A percentile compares a stretch with the other conserved stretches of the same genome.
These are phyloP conservation scores for Coleophoma eucalyptorum DNA, from an alignment of 2,329 filamentous ascomycete genomes.

Conservation along the genomic window DNA sequence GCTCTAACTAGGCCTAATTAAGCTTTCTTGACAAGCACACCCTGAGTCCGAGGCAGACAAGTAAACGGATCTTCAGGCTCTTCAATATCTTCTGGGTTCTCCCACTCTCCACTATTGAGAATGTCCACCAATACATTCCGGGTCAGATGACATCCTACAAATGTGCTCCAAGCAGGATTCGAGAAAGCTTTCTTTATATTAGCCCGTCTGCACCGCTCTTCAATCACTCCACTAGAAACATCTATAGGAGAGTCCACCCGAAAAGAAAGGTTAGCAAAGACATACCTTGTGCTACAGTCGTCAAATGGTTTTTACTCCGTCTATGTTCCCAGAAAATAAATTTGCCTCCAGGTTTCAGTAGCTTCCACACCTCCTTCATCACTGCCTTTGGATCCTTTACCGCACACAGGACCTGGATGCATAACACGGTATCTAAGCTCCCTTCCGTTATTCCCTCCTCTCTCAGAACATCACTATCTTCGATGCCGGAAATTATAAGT, in stretches of 20 bases:
- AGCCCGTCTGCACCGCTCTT: slow-evolving; percentile 2
- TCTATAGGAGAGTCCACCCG: neutral
- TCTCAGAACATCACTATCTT: slow-evolving; percentile 33
- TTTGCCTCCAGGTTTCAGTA: slow-evolving; percentile 40
- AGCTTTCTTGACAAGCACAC: slow-evolving; percentile 26
- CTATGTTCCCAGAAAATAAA: slow-evolving; percentile 44
- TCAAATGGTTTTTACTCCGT: slow-evolving; percentile 23
- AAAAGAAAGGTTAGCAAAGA: neutral
- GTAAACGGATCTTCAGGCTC: slow-evolving; percentile 21
- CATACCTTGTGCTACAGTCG: slow-evolving; percentile 27
- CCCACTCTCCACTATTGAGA: slow-evolving; percentile 27
- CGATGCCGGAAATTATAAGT: slow-evolving; percentile 32
- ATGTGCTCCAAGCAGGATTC: slow-evolving; percentile 27
- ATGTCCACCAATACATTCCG: slow-evolving; percentile 24
- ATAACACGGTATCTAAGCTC: slow-evolving; percentile 35
- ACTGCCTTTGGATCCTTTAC: slow-evolving; percentile 25
- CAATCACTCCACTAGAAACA: slow-evolving; percentile 1
- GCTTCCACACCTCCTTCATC: slow-evolving; percentile 31
- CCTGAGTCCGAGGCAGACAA: slow-evolving; percentile 28
- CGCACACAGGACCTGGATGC: slow-evolving; percentile 40
- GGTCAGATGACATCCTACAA: slow-evolving; percentile 27
- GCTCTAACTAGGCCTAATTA: slow-evolving; percentile 3
- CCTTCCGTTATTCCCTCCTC: slow-evolving; percentile 30
- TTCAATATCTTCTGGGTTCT: slow-evolving; percentile 25
- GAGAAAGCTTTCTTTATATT: slow-evolving; percentile 19